Percentiles rank a stretch among this genome's conserved stretches.
Conservation (phyloP, 305 asterid genomes). For the Coffea humblotiana region DNA sequence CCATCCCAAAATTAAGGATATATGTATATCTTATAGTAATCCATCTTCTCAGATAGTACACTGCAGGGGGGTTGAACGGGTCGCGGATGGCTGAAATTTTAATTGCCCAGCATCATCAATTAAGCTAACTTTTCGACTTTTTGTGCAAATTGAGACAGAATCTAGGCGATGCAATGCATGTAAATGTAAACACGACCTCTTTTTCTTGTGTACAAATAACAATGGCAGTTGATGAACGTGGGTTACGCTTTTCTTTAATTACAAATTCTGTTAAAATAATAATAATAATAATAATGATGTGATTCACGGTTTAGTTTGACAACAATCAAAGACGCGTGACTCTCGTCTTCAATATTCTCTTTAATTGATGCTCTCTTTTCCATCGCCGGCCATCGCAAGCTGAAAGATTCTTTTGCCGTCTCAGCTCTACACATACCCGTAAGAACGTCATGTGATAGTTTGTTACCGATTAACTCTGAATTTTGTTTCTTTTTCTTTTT, state of each 20-base stretch:
- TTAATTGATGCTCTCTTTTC: constrained; percentile 12
- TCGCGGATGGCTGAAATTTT: too few relatives aligned
- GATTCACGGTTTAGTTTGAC: not conserved
- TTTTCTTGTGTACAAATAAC: not conserved
- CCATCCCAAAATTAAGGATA: not conserved
- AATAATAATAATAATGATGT: too few relatives aligned
- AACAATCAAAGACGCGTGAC: constrained; percentile 10
- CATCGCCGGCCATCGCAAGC: constrained; percentile 7
- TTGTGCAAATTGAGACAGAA: not conserved
- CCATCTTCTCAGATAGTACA: not conserved
- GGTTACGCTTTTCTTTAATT: not conserved
- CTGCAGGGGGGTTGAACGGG: too few relatives aligned
- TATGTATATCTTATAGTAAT: not conserved
- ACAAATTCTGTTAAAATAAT: too few relatives aligned
- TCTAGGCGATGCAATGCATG: not conserved
- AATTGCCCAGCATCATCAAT: not conserved
- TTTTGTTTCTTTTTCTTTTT: not conserved
- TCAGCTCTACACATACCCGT: not conserved
- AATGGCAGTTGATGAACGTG: not conserved
- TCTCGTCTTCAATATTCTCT: constrained; percentile 8
- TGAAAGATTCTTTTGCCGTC: constrained; percentile 13
- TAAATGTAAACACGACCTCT: not conserved
- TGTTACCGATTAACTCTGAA: not conserved
- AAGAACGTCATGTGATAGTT: constrained; percentile 5
- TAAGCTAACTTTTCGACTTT: not conserved